Conservation (phyloP, 2,329 filamentous ascomycete species). For the Colletotrichum sp. region DNA sequence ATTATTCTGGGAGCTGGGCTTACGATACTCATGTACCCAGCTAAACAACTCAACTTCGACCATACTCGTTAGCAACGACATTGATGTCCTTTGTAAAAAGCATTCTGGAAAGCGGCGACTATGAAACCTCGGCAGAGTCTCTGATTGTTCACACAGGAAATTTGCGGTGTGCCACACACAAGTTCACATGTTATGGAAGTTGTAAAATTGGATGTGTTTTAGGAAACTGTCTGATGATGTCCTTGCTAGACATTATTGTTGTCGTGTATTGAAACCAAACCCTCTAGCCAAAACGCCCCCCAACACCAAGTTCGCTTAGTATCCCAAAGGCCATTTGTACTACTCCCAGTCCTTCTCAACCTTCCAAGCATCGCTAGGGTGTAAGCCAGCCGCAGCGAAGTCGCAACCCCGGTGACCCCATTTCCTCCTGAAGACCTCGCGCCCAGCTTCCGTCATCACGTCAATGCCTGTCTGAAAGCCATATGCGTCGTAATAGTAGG, state of each 20-base stretch:
- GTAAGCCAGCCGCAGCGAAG: conserved; percentile 37
- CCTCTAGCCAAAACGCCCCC: not conserved
- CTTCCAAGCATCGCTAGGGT: conserved; percentile 49
- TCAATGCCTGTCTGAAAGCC: conserved; percentile 49
- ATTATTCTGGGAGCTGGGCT: not conserved
- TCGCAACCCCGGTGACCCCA: conserved; percentile 53
- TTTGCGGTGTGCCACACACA: rapidly evolving
- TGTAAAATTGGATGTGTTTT: not conserved
- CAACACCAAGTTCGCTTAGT: not conserved
- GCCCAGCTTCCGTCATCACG: conserved; percentile 50
- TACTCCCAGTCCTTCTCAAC: conserved; percentile 45
- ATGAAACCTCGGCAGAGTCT: not conserved
- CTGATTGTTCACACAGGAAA: not conserved
- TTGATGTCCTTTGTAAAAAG: not conserved
- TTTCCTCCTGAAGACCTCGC: conserved; percentile 44
- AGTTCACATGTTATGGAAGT: not conserved
- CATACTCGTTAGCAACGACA: not conserved
- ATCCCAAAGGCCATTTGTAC: not conserved
- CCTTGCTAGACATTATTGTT: not conserved
- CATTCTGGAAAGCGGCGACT: not conserved
- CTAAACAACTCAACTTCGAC: not conserved
- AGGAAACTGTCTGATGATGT: not conserved
- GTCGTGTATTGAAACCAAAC: not conserved
- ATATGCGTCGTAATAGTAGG: conserved; percentile 53
- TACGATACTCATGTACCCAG: not conserved